A percentile compares a stretch with the other conserved stretches of the same genome.
Evolutionary conservation across 345 rosid genomes (phyloP).

Genomic region (Rhodamnia rubescens): DNA sequence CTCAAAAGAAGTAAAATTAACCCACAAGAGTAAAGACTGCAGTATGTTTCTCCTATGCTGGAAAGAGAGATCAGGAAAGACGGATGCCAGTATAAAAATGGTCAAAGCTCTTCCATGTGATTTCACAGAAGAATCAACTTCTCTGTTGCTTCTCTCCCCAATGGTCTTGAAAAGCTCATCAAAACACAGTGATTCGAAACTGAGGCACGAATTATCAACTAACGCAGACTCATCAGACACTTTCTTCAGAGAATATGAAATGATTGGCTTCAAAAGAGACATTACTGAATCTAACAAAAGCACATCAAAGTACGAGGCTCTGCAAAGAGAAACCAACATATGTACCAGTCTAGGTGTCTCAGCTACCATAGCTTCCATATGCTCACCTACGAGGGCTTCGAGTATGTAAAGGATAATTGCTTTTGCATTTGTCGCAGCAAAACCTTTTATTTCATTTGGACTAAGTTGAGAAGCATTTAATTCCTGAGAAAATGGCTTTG

Average conservation of each 20-base stretch:
- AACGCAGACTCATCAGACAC: conserved; percentile 36
- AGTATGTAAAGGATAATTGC: conserved; percentile 61
- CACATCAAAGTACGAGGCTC: conserved; percentile 53
- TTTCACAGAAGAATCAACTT: conserved; percentile 23
- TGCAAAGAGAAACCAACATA: conserved; percentile 53
- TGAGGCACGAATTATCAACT: conserved; percentile 43
- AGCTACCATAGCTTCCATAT: conserved; percentile 78
- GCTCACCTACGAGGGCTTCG: conserved; percentile 58
- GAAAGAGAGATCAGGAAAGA: conserved; percentile 53
- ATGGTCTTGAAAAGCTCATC: conserved; percentile 49
- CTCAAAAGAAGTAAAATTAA: conserved; percentile 49
- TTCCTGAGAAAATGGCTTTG: conserved; percentile 40
- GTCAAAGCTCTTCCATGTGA: conserved; percentile 31
- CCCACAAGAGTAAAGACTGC: conserved; percentile 48
- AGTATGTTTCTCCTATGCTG: conserved; percentile 36
- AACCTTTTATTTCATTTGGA: conserved; percentile 41
- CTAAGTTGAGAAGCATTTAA: conserved; percentile 11
- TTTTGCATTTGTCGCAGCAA: conserved; percentile 59
- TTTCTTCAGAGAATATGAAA: conserved; percentile 51
- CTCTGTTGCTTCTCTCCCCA: conserved; percentile 20
- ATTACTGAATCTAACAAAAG: conserved; percentile 52
- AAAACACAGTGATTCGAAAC: conserved; percentile 71
- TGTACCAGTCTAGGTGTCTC: conserved; percentile 74
- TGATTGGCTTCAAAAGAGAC: conserved; percentile 53
- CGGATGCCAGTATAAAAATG: conserved; percentile 47